Conservation (phyloP, 805 yeast genomes). For the Suhomyces sp. region DNA sequence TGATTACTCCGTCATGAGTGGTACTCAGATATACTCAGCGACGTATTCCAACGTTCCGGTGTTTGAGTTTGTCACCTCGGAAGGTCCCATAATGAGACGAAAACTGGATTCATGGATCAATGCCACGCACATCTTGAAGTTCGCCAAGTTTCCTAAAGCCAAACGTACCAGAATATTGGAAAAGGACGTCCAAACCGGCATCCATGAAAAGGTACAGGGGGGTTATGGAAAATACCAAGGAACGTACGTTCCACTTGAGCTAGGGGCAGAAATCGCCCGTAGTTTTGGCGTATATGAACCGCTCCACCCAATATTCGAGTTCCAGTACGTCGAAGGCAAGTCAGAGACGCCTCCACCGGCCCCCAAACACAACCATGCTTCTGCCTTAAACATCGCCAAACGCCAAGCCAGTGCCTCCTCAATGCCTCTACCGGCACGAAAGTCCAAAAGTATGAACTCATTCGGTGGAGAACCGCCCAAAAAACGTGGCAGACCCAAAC, state of each 20-base stretch:
- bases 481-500: constrained; percentile 38
- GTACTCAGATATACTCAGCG: constrained; percentile 54
- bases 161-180: constrained; percentile 62
- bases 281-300: constrained; percentile 46
- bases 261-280: constrained; percentile 40
- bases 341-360: constrained; percentile 45
- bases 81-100: constrained; percentile 70
- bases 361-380: constrained; percentile 45
- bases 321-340: constrained; percentile 39
- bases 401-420: constrained; percentile 19
- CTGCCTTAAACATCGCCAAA: constrained; percentile 41
- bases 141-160: constrained; percentile 66
- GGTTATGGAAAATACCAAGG: constrained; percentile 69
- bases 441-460: constrained; percentile 14
- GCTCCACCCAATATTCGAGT: constrained; percentile 33
- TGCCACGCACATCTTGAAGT: constrained; percentile 68
- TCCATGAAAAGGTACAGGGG: constrained; percentile 69
- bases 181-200: constrained; percentile 59
- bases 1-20: constrained; percentile 4
- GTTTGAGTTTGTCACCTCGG: constrained; percentile 62
- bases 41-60: constrained; percentile 75
- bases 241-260: constrained; percentile 42
- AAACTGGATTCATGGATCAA: constrained; percentile 62
- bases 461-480: constrained; percentile 29
- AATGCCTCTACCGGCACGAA: constrained; percentile 6